Conservation (phyloP, 352 stramenopile genomes). For the Phytophthora ohioensis region DNA sequence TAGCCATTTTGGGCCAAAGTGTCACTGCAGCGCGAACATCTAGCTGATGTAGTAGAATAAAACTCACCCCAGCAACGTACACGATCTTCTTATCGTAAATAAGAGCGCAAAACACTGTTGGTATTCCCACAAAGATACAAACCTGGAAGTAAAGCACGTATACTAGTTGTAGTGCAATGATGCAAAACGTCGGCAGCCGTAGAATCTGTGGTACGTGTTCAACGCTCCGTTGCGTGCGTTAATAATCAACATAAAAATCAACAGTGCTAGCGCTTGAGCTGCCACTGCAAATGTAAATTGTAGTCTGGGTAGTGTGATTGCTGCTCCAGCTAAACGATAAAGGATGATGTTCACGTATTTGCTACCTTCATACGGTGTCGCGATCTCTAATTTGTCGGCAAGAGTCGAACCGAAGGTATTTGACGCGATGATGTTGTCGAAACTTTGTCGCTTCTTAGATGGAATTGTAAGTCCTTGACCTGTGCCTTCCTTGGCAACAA, state of each 20-base stretch:
- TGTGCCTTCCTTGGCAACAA: slow-evolving; percentile 31
- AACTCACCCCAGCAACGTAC: slow-evolving; percentile 44
- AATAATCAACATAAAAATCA: slow-evolving; percentile 45
- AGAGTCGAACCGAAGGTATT: slow-evolving; percentile 43
- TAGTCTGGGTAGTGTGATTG: slow-evolving; percentile 37
- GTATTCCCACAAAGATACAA: slow-evolving; percentile 28
- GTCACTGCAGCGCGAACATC: slow-evolving; percentile 48
- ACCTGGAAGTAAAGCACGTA: slow-evolving; percentile 59
- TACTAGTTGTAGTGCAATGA: slow-evolving; percentile 47
- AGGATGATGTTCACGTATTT: slow-evolving; percentile 41
- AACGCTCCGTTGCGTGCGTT: slow-evolving; percentile 32
- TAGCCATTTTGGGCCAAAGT: slow-evolving; percentile 52
- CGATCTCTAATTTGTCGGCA: slow-evolving; percentile 44
- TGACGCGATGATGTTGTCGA: slow-evolving; percentile 44
- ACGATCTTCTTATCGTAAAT: slow-evolving; percentile 49
- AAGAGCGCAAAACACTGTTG: slow-evolving; percentile 22
- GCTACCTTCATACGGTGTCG: slow-evolving; percentile 21
- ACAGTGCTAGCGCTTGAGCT: slow-evolving; percentile 40
- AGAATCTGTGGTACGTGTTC: slow-evolving; percentile 47
- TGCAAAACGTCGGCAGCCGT: slow-evolving; percentile 45
- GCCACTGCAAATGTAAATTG: slow-evolving; percentile 52
- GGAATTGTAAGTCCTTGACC: slow-evolving; percentile 41
- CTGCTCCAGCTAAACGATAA: slow-evolving; percentile 38
- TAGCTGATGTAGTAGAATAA: slow-evolving; percentile 47
- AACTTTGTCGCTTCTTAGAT: slow-evolving; percentile 45